phyloP scores from a whole-genome alignment of 140 eudicot species.

The Anethum foeniculum region DNA sequence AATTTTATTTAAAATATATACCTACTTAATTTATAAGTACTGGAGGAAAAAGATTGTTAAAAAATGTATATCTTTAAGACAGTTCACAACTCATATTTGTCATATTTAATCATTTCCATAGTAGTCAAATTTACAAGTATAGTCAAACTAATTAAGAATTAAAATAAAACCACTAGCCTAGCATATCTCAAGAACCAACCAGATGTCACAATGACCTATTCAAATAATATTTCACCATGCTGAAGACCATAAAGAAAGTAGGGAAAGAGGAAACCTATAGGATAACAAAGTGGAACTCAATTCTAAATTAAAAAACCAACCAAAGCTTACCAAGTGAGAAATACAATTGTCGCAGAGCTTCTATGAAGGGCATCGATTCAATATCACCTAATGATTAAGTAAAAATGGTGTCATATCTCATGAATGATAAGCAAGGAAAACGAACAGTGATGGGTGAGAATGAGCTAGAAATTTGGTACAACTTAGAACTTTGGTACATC shows the following conservation, averaged over 20 bases:
- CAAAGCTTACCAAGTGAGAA: conserved; percentile 62
- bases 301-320: neutral
- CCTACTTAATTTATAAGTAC: neutral
- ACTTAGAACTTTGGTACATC: neutral
- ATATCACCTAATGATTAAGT: conserved; percentile 64
- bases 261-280: neutral
- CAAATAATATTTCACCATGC: neutral
- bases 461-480: neutral
- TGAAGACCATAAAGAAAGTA: neutral
- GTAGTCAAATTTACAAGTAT: neutral
- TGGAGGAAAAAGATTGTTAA: neutral
- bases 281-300: neutral
- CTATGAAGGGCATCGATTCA: conserved; percentile 95
- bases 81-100: neutral
- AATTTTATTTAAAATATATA: neutral
- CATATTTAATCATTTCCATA: neutral
- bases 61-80: neutral
- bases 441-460: neutral
- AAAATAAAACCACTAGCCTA: neutral
- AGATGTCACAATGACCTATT: neutral
- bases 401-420: neutral
- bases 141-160: neutral
- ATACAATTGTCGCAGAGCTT: conserved; percentile 78
- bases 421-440: neutral
- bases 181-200: neutral